Conservation (phyloP, 2,329 filamentous ascomycete genomes). For the Penicillium sp. region DNA sequence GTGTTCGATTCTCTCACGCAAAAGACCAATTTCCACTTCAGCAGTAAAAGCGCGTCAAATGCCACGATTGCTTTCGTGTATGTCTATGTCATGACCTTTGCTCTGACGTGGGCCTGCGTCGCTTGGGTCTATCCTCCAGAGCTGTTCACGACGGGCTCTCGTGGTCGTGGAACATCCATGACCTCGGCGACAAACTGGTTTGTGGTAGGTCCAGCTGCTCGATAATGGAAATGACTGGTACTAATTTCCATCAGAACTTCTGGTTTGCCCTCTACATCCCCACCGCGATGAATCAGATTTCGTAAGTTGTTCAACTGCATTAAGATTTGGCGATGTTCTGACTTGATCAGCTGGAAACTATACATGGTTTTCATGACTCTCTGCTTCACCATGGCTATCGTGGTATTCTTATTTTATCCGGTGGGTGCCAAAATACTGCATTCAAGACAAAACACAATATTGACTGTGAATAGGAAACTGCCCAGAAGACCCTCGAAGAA, state of each 20-base stretch:
- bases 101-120: conserved; percentile 28
- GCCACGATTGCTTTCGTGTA: conserved; percentile 31
- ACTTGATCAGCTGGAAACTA: conserved; percentile 18
- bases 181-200: conserved; percentile 29
- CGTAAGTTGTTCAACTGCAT: conserved; percentile 5
- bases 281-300: conserved; percentile 25
- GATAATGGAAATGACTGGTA: neutral
- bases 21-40: conserved; percentile 25
- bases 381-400: conserved; percentile 21
- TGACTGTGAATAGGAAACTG: conserved; percentile 19
- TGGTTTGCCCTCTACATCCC: conserved; percentile 29
- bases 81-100: conserved; percentile 30
- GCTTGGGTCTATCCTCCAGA: conserved; percentile 27
- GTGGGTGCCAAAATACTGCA: conserved; percentile 2
- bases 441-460: neutral
- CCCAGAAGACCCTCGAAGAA: conserved; percentile 23
- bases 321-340: neutral
- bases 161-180: conserved; percentile 22
- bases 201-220: conserved; percentile 16
- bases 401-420: conserved; percentile 24
- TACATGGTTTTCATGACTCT: conserved; percentile 26
- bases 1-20: conserved; percentile 20
- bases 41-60: conserved; percentile 14
- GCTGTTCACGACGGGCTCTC: conserved; percentile 22
- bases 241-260: conserved; percentile 18